Evolutionary conservation across 352 stramenopile species (phyloP), one percentile per base, ranked within the genome.

Genomic region (Pythium guiyangense): DNA sequence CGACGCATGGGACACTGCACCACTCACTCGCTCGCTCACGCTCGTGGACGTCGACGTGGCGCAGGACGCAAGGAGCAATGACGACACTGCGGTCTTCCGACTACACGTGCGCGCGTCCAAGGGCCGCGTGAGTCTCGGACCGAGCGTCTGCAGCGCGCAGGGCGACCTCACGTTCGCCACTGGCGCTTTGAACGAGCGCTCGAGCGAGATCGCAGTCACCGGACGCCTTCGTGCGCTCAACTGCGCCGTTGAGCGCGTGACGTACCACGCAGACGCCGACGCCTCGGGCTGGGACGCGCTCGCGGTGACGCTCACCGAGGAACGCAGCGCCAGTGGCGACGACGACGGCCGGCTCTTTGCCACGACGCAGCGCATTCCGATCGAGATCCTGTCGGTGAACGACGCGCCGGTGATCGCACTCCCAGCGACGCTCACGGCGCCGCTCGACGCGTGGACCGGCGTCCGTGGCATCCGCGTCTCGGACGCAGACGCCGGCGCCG

Each of bases 381-480:
- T 85, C 22, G 50, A 70, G n/a, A 80, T 85, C 26, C 39, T 51
- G 27, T 66, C 76, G 2, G 57, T 77, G 22, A 87, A 89, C 50
- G 60, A 74, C 20, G 61, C 73, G 46, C 77, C 79, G 0, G 54
- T 62, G 2, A 52, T 86, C 34, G 45, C n/a, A 1, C 67, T 79
- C 58, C 51, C 58, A 3, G 40, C 56, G 4, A 63, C 31, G 4
- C 73, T 74, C 37, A 74, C 71, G 35, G 64, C 63, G 46, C 61
- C 65, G 35, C 45, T 66, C 12, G 52, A 69, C 18, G 34, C 56
- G 8, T 87, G 74, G 79, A 63, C 61, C 2, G 6, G 37, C 0
- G 17, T 81, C 0, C 4, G 18, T 11, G 58, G 47, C 8, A 64
- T 85, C 22, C 3, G 55, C 4, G 50, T 86, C 17, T 53, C 57